A percentile compares a stretch with the other conserved stretches of the same genome.
These are phyloP conservation scores for Camellia sinensis DNA, from an alignment of 148 eudicot genomes.

Conservation along the genomic window DNA sequence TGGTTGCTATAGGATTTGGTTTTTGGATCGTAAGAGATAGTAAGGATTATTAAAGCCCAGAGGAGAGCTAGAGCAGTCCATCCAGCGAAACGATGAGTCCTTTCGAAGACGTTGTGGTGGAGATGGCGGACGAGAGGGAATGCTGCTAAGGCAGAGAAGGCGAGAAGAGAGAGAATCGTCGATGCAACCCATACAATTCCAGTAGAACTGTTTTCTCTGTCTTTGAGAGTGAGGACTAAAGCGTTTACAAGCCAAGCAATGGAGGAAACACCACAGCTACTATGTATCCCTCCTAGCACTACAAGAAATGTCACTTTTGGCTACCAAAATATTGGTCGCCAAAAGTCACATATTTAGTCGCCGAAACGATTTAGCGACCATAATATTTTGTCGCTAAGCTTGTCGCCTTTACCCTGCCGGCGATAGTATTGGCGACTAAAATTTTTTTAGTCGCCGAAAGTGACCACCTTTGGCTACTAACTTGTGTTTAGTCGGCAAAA, in stretches of 20 bases:
- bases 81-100: constrained; percentile 50
- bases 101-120: constrained; percentile 52
- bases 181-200: constrained; percentile 36
- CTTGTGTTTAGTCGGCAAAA: too few species aligned
- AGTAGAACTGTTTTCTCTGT: constrained; percentile 30
- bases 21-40: constrained; percentile 31
- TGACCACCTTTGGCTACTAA: too few species aligned
- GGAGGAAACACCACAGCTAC: constrained; percentile 49
- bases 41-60: constrained; percentile 38
- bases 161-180: constrained; percentile 36
- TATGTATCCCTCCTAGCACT: constrained; percentile 56
- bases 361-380: too few species aligned
- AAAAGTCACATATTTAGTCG: too few species aligned
- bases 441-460: too few species aligned
- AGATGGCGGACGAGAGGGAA: constrained; percentile 54
- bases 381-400: too few species aligned
- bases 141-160: constrained; percentile 36
- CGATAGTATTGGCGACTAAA: too few species aligned
- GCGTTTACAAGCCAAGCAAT: constrained; percentile 45
- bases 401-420: too few species aligned
- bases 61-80: constrained; percentile 41
- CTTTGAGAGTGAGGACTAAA: constrained; percentile 31
- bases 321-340: too few species aligned
- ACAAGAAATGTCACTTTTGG: too few species aligned
- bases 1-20: constrained; percentile 30